Evolutionary conservation across 2,329 filamentous ascomycete species (phyloP).

Genomic region (Talaromyces verruculosus): DNA sequence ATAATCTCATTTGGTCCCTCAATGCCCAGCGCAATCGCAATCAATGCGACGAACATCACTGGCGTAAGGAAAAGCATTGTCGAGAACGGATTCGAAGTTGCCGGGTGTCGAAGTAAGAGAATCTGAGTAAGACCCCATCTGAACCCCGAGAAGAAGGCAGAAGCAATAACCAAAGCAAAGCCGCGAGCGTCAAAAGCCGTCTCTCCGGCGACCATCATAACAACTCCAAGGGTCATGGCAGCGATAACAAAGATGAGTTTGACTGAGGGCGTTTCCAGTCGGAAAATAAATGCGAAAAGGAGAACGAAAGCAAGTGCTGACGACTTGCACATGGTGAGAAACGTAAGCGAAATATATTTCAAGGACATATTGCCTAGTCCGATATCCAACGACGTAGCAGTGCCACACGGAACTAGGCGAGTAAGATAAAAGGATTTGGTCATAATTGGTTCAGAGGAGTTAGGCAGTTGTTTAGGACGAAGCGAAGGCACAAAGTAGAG

Average conservation of each 20-base stretch:
- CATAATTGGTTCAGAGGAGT: conserved; percentile 64
- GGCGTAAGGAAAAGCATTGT: conserved; percentile 97
- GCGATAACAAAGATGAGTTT: conserved; percentile 83
- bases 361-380: conserved; percentile 93
- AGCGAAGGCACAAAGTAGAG: conserved; percentile 80
- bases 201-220: conserved; percentile 98
- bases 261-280: conserved; percentile 82
- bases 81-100: conserved; percentile 93
- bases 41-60: conserved; percentile 85
- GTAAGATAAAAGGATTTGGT: conserved; percentile 89
- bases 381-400: conserved; percentile 91
- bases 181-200: conserved; percentile 82
- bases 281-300: conserved; percentile 90
- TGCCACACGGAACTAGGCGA: conserved; percentile 85
- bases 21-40: conserved; percentile 77
- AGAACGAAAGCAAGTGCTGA: conserved; percentile 94
- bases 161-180: conserved; percentile 88
- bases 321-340: conserved; percentile 99
- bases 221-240: conserved; percentile 86
- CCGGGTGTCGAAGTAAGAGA: conserved; percentile 85
- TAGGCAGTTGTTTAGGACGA: conserved; percentile 59
- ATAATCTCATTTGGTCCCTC: conserved; percentile 73
- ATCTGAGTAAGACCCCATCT: conserved; percentile 99
- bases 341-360: conserved; percentile 93
- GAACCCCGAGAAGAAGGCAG: conserved; percentile 93